Evolutionary conservation across 176 grass and related monocot genomes (phyloP), one percentile per base, ranked within the genome.

Genomic region (Ampelocalamus luodianensis): DNA sequence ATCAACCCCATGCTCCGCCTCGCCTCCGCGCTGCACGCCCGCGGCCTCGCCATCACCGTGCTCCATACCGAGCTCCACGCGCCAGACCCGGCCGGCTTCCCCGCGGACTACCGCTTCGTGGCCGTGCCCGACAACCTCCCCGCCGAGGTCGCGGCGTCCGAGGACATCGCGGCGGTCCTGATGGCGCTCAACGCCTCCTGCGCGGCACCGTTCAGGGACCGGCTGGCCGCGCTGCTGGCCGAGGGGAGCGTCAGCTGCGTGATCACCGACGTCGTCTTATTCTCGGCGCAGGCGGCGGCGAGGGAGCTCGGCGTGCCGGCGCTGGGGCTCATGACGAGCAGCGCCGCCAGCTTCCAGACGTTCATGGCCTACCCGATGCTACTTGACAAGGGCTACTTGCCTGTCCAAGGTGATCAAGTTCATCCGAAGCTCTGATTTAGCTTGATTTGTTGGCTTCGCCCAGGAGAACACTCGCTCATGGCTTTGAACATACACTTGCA

Each of bases 271-370:
- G 82, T 84, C 18, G 5, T 63, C 0, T 75, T 42, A 71, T 27
- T 65, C 71, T 74, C 42, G 18, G 69, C 56, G 42, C 55, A 63
- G 39, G 54, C 53, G n/a, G 80, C 39, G 39, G 68, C 68, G 36
- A 70, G 54, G 64, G 68, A 82, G 49, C 68, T 74, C 17, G 53
- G 68, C 40, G 40, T 83, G 81, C 71, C 71, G 45, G 26, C 71
- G 20, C 4, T 76, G 15, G 68, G 40, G 8, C 0, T 76, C n/a
- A 49, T 75, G 82, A 76, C 66, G n/a, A 64, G 71, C 71, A 65
- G 71, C 71, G 82, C 71, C 3, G 58, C 82, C 0, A 84, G 11
- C 71, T 84, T 76, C 71, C 12, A 44, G 44, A 40, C 5, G 13
- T 84, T 40, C 60, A 84, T 76, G 32, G 60, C 29, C 1, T 83